Evolutionary conservation across 345 rosid species (phyloP).

Genomic region (Eucalyptus tenuipes): DNA sequence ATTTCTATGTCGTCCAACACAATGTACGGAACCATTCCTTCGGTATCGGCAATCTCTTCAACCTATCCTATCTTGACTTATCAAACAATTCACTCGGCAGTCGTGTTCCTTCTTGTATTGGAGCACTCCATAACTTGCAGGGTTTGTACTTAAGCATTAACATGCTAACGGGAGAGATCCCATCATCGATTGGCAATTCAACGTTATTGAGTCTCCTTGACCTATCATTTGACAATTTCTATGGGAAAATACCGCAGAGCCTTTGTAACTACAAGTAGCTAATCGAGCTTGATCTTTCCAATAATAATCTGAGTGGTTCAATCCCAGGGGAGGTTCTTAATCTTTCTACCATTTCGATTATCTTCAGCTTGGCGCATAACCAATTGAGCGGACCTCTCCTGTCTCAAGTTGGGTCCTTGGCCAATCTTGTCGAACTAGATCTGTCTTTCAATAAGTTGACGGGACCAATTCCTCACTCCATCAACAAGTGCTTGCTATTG

Average conservation of each 20-base stretch:
- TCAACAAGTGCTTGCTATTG: slow-evolving; percentile 6
- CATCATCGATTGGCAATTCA: background rate
- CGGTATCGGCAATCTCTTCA: background rate
- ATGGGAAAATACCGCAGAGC: slow-evolving; percentile 1
- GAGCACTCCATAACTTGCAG: background rate
- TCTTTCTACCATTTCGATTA: background rate
- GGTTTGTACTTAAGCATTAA: background rate
- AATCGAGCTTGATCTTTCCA: background rate
- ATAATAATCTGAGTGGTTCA: background rate
- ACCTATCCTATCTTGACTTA: background rate
- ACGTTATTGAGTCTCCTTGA: background rate
- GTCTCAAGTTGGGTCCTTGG: slow-evolving; percentile 3
- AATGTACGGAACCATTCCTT: background rate
- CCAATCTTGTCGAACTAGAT: background rate
- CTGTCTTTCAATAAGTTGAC: slow-evolving; percentile 7
- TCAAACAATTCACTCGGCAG: background rate
- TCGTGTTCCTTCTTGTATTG: background rate
- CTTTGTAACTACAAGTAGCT: background rate
- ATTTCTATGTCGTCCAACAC: rapidly evolving
- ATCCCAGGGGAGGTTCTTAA: background rate
- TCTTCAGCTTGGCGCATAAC: background rate
- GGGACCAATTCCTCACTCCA: slow-evolving; percentile 10
- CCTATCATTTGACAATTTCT: background rate
- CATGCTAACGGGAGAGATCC: background rate
- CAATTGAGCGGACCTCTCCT: slow-evolving; percentile 10